Evolutionary conservation across 1,284 basidiomycete species (phyloP).

Genomic region (Ceratobasidium sp.): DNA sequence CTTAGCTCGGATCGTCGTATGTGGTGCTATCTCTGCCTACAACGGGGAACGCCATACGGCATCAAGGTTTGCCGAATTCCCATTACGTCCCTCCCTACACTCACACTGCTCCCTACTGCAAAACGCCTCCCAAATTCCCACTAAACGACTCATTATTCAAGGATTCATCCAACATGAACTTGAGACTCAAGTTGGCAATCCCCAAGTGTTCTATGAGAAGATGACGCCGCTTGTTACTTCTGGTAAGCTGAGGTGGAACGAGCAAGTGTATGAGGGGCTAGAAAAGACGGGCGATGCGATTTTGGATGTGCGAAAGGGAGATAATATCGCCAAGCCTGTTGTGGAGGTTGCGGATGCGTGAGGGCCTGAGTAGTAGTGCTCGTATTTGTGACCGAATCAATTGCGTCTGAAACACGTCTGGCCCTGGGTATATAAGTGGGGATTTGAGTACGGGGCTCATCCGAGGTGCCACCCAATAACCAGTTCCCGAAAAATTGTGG

Average conservation of each 20-base stretch:
- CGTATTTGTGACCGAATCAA: too few species aligned
- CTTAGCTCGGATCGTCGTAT: constrained; percentile 37
- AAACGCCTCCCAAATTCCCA: constrained; percentile 59
- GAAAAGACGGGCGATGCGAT: constrained; percentile 66
- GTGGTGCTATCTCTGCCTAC: constrained; percentile 53
- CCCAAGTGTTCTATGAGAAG: constrained; percentile 62
- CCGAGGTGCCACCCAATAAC: too few species aligned
- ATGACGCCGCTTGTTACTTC: constrained; percentile 64
- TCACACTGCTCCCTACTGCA: constrained; percentile 33
- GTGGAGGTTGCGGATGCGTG: constrained; percentile 61
- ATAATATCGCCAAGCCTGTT: constrained; percentile 69
- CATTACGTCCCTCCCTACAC: constrained; percentile 1
- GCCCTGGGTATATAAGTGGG: too few species aligned
- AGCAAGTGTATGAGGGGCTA: constrained; percentile 62
- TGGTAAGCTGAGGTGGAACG: constrained; percentile 62
- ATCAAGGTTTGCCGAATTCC: constrained; percentile 51
- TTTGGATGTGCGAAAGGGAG: constrained; percentile 65
- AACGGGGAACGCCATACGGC: constrained; percentile 53
- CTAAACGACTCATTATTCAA: constrained; percentile 64
- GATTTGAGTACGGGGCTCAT: too few species aligned
- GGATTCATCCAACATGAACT: constrained; percentile 69
- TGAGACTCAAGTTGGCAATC: constrained; percentile 54
- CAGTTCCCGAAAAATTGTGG: too few species aligned
- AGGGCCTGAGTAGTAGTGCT: too few species aligned
- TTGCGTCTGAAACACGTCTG: too few species aligned